These are phyloP conservation scores for Xylariomycetidae sp. DNA, from an alignment of 2,329 filamentous ascomycete species.

Conservation along the genomic window DNA sequence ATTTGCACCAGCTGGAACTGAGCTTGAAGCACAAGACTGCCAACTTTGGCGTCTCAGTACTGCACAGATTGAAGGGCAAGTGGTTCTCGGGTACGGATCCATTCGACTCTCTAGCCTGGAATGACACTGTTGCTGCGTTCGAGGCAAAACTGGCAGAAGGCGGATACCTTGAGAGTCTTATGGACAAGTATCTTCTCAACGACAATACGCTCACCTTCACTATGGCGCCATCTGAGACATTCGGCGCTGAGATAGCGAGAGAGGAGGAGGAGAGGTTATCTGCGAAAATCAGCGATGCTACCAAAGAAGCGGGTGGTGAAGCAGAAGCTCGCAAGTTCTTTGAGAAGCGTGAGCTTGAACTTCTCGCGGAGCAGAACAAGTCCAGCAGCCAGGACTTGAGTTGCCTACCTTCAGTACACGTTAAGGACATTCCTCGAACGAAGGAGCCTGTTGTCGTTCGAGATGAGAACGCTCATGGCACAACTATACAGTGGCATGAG, in stretches of 20 bases:
- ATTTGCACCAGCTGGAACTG: slow-evolving; percentile 91
- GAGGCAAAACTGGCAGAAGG: slow-evolving; percentile 70
- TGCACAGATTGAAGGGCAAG: slow-evolving; percentile 81
- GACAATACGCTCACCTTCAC: slow-evolving; percentile 87
- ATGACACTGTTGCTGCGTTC: slow-evolving; percentile 80
- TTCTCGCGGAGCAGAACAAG: slow-evolving; percentile 78
- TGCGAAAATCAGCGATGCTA: slow-evolving; percentile 66
- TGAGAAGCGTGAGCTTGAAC: slow-evolving; percentile 70
- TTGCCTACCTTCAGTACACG: slow-evolving; percentile 81
- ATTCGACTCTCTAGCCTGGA: slow-evolving; percentile 87
- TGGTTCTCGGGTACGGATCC: slow-evolving; percentile 97
- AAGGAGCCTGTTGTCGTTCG: slow-evolving; percentile 58
- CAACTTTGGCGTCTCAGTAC: slow-evolving; percentile 85
- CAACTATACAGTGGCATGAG: slow-evolving; percentile 82
- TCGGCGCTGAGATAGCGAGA: slow-evolving; percentile 65
- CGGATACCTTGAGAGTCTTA: slow-evolving; percentile 75
- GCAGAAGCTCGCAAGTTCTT: slow-evolving; percentile 68
- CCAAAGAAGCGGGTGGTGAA: slow-evolving; percentile 63
- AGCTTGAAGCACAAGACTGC: slow-evolving; percentile 93
- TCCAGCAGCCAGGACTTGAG: slow-evolving; percentile 80
- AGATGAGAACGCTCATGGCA: slow-evolving; percentile 61
- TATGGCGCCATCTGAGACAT: slow-evolving; percentile 80
- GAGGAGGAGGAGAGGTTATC: slow-evolving; percentile 76
- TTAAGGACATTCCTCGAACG: slow-evolving; percentile 79
- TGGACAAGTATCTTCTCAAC: slow-evolving; percentile 87